Base-by-base conservation (phyloP, 2,329 filamentous ascomycete species). In the Diaporthe velutina region DNA sequence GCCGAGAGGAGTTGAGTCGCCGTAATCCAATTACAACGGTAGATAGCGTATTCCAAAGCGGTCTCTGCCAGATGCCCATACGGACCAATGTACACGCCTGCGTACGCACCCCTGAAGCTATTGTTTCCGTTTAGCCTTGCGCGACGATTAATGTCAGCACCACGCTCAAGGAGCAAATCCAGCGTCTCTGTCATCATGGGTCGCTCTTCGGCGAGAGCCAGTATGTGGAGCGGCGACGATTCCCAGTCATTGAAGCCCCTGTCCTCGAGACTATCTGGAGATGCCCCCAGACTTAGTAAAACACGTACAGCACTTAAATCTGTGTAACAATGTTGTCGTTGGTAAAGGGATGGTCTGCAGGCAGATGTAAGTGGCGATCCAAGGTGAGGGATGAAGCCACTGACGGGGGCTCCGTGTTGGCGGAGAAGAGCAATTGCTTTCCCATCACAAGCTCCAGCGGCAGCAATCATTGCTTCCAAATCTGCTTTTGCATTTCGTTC, bases 161-260 rank as follows among this genome's bases (percentile, higher is more conserved):
- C 30, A 13, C n/a, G 19, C n/a, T 35, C 3, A 8, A 57, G 3
- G 19, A 57, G 54, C 9, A 15, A 35, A 3, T n/a, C 30, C 54
- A 57, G 17, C 19, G 19, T 30, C 10, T n/a, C 8, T 12, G 30
- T 6, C 8, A 35, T 19, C 30, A 2, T 19, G 7, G 54, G 30
- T 0, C 19, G 0, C 4, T 57, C 54, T 0, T 7, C 0, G 3
- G 54, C 7, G 1, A 8, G 9, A 2, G 30, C 30, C 3, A 57
- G 12, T 35, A 57, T 35, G 19, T 57, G 54, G 19, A 57, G 19
- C 3, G 19, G 54, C n/a, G 54, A 35, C 0, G 5, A 1, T 22
- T 3, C 30, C 17, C 12, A 3, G 50, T 13, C 2, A 25, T 54
- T 54, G 50, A 28, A 2, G 12, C 28, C 25, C 6, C 4, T 22